Conservation (phyloP, 2,329 filamentous ascomycete genomes). For the Xenosphaeropsis pyriputrescens region DNA sequence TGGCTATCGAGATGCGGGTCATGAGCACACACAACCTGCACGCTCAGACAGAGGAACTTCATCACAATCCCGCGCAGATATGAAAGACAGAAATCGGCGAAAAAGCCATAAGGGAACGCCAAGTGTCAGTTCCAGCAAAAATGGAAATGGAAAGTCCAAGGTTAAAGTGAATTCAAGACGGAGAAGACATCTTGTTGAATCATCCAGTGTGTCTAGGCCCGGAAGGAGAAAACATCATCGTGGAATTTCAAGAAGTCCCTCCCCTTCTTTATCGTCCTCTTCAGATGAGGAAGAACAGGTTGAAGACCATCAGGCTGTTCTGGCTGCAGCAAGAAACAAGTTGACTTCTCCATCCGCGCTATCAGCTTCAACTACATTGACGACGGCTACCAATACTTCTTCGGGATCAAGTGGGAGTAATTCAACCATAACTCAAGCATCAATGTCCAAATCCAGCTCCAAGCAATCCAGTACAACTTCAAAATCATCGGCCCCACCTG, state of each 20-base stretch:
- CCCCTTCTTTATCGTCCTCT: slow-evolving; percentile 7
- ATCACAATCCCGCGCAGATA: neutral
- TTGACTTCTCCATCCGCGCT: slow-evolving; percentile 18
- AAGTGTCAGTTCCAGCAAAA: slow-evolving; percentile 1
- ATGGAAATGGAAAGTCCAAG: too few species aligned
- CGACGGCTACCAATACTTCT: slow-evolving; percentile 19
- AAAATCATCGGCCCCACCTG: too few species aligned
- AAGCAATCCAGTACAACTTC: neutral
- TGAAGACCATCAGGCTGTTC: slow-evolving; percentile 5
- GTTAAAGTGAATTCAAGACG: too few species aligned
- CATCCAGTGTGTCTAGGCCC: slow-evolving; percentile 4
- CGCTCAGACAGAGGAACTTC: slow-evolving; percentile 2
- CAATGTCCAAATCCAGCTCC: slow-evolving; percentile 9
- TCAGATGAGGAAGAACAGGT: slow-evolving; percentile 9
- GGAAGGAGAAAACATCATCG: slow-evolving; percentile 7
- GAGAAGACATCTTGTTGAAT: too few species aligned
- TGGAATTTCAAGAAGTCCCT: slow-evolving; percentile 4
- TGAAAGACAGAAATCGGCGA: too few species aligned
- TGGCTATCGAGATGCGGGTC: too few species aligned
- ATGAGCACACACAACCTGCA: neutral
- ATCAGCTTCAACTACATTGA: slow-evolving; percentile 16
- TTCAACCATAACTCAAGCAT: slow-evolving; percentile 24
- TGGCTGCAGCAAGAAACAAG: slow-evolving; percentile 11
- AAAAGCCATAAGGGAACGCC: slow-evolving; percentile 7
- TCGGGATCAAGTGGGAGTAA: slow-evolving; percentile 25